Evolutionary conservation across 345 rosid genomes (phyloP).

Genomic region (Dipteronia sinensis): DNA sequence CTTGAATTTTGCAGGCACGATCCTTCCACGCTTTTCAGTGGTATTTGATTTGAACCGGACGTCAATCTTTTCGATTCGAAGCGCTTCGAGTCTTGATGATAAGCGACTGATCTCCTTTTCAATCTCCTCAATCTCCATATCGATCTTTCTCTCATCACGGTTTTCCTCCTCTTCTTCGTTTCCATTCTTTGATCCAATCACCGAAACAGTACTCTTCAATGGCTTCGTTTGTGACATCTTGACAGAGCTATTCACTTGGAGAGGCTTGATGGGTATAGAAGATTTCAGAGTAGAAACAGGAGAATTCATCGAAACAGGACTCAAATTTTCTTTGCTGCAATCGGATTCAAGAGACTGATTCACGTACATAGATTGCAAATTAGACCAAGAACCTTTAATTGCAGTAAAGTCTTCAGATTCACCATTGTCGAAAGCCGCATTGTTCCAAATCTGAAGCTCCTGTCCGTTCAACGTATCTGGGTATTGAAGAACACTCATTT

Average conservation of each 20-base stretch:
- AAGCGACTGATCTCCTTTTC: conserved; percentile 74
- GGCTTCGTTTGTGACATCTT: conserved; percentile 32
- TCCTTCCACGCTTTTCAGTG: conserved; percentile 54
- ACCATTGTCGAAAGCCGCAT: conserved; percentile 84
- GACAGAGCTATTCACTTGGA: conserved; percentile 29
- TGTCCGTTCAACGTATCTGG: conserved; percentile 47
- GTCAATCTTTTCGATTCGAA: conserved; percentile 71
- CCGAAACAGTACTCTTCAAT: conserved; percentile 19
- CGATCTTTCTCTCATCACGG: conserved; percentile 54
- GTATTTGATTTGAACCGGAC: conserved; percentile 34
- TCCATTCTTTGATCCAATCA: conserved; percentile 24
- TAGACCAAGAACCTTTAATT: conserved; percentile 51
- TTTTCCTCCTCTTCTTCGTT: conserved; percentile 33
- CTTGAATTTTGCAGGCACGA: conserved; percentile 80
- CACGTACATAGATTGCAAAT: conserved; percentile 33
- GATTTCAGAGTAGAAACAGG: conserved; percentile 30
- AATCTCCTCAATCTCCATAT: conserved; percentile 74
- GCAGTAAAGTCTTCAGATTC: conserved; percentile 48
- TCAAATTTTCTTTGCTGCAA: conserved; percentile 58
- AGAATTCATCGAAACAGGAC: conserved; percentile 37
- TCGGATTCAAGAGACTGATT: conserved; percentile 62
- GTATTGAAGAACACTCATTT: conserved; percentile 58
- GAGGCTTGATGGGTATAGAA: conserved; percentile 31
- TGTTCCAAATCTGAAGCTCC: conserved; percentile 88
- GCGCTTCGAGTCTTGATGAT: conserved; percentile 69